Evolutionary conservation across 495 filamentous ascomycete genomes (phyloP), one percentile per base, ranked within the genome.

Genomic region (Aspergillus heteromorphus): DNA sequence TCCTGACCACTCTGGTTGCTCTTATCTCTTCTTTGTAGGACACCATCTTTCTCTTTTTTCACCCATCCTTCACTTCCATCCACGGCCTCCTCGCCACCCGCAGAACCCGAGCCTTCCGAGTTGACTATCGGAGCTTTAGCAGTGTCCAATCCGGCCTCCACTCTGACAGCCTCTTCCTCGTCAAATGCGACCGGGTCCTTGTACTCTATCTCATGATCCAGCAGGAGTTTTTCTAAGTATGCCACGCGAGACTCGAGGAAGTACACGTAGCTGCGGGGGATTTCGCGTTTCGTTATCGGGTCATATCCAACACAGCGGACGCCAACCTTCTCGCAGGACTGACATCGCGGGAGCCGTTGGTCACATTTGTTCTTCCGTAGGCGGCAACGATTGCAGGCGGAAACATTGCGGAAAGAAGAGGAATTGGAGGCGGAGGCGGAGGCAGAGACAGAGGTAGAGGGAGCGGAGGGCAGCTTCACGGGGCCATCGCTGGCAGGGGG

Each of bases 281-380:
- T 95, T 65, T 96, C 89, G 66, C 87, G 79, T 77, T 96, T 96
- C 16, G 89, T 95, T 60, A 97, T 95, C 18, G 91, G 92, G 66
- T 97, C 92, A 65, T 95, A 97, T 36, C 92, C 92, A 42, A 96
- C 90, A 65, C 92, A 97, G 61, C 86, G 86, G 29, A 92, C 87
- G 58, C 81, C 79, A 13, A 89, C 91, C 73, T 96, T 97, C 67
- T 91, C 90, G 67, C 92, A 97, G 54, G 87, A 85, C 43, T 88
- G 83, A 70, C 92, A 97, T 48, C 87, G 87, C 20, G 92, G 92
- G 45, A 97, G 79, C 42, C 85, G 83, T 75, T 96, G 92, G 65
- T 97, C 92, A 65, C 92, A 97, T 23, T 91, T 82, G 63, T 97
- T 96, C 73, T 97, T 97, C 59, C 92, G 83, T 58, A 92, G 72